Evolutionary conservation across 768 basidiomycete genomes (phyloP), one percentile per base, ranked within the genome.

Genomic region (Xerocomellus chrysenteron): DNA sequence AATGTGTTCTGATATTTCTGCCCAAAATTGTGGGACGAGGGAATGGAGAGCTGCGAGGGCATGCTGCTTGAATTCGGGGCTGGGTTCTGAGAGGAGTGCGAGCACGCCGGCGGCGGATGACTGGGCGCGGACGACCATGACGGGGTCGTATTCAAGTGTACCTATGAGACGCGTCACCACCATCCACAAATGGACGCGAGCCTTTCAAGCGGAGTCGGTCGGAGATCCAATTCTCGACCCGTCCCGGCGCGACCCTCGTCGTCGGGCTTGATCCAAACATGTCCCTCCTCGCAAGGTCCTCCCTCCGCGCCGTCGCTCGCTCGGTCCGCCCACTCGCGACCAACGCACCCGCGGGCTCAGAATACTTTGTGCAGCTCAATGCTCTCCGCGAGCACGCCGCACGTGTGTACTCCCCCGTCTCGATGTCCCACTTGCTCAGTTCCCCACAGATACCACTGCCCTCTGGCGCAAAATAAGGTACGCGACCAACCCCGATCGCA

Each of bases 1-100:
- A 65, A 98, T 88, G 69, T 91, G 85, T 73, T 99, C 97, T 64
- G 93, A 94, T 67, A 98, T 96, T 80, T 99, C 97, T 46, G 96
- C 89, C 97, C 97, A 99, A 74, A 98, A 98, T 65, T 91, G 88
- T 39, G 94, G 85, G 8, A 98, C 93, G 44, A 98, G 82, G 16
- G 83, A 76, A 66, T 85, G 89, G 51, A 99, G 80, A 44, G 87
- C 82, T 48, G 84, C 83, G 64, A 99, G 85, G 24, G 97, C 97
- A 79, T 97, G 90, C 65, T 92, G 86, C 68, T 94, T 92, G 71
- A 98, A 88, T 41, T 88, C 76, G 28, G 85, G 80, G 61, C 95
- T 91, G 52, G 89, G 90, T 73, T 99, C 97, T 40, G 87, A 84
- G 16, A 99, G 85, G 35, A 99, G 80, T 28, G 94, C 92, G 63